Conservation (phyloP, 1,139 yeast species). For the Meyerozyma carpophila region DNA sequence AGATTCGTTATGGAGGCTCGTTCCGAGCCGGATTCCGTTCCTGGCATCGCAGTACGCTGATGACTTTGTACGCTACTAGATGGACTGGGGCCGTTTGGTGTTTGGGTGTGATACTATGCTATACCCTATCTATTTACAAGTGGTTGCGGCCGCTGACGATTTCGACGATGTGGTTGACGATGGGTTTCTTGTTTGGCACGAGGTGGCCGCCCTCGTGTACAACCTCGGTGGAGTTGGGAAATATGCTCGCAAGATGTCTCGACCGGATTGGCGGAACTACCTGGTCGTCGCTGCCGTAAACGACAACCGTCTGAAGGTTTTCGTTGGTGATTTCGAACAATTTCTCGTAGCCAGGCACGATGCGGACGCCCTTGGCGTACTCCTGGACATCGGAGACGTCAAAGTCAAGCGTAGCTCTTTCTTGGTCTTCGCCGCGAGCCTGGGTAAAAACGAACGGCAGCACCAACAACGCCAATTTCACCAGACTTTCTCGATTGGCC, state of each 20-base stretch:
- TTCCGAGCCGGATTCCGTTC: background rate
- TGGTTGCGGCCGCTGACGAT: constrained; percentile 2
- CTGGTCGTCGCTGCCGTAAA: constrained; percentile 29
- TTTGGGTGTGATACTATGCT: background rate
- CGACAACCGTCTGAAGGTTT: constrained; percentile 20
- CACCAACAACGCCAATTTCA: background rate
- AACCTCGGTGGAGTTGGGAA: constrained; percentile 9
- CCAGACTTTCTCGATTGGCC: constrained; percentile 23
- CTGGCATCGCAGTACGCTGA: background rate
- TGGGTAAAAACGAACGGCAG: constrained; percentile 1
- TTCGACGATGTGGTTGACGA: constrained; percentile 19
- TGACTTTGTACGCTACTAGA: too few relatives aligned
- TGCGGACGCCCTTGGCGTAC: constrained; percentile 14
- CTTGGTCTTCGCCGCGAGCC: constrained; percentile 6
- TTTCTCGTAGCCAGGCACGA: constrained; percentile 12
- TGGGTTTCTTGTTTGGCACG: constrained; percentile 30
- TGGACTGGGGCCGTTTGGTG: background rate
- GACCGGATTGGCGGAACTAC: constrained; percentile 32
- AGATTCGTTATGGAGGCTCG: constrained; percentile 7
- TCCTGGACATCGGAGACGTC: constrained; percentile 18
- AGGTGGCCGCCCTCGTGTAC: constrained; percentile 37
- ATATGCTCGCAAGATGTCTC: constrained; percentile 18
- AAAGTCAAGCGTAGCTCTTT: constrained; percentile 13
- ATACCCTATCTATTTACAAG: background rate
- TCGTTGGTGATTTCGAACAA: constrained; percentile 13